Percentiles rank a stretch among this genome's conserved stretches.
phyloP scores from a whole-genome alignment of 805 yeast species.

The Kuraishia cidri region DNA sequence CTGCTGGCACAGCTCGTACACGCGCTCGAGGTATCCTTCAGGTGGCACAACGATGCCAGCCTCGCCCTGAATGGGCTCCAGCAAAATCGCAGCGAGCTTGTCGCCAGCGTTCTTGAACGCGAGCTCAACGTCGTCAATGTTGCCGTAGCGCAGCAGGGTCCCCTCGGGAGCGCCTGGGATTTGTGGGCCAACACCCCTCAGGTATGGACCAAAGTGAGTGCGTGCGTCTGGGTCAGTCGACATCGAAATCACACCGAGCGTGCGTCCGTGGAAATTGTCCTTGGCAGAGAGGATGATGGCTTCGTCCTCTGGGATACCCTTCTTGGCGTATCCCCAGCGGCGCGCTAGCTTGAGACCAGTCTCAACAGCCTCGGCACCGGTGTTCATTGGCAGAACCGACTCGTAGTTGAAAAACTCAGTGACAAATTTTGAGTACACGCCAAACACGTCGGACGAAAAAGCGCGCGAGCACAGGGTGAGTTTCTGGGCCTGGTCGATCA shows the following conservation, averaged over 20 bases:
- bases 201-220: conserved; percentile 82
- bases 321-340: conserved; percentile 92
- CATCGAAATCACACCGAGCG: conserved; percentile 91
- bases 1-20: conserved; percentile 66
- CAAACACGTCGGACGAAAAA: conserved; percentile 83
- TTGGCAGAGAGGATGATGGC: conserved; percentile 84
- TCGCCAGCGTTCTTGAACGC: conserved; percentile 82
- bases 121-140: conserved; percentile 74
- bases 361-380: conserved; percentile 98
- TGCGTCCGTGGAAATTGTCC: conserved; percentile 94
- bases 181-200: conserved; percentile 74
- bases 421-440: conserved; percentile 76
- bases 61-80: conserved; percentile 97
- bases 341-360: conserved; percentile 90
- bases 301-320: conserved; percentile 74
- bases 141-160: conserved; percentile 68
- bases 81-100: conserved; percentile 79
- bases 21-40: conserved; percentile 63
- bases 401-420: conserved; percentile 89
- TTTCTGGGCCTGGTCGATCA: conserved; percentile 76
- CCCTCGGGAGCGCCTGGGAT: conserved; percentile 66
- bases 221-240: conserved; percentile 94
- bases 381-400: conserved; percentile 94
- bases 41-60: conserved; percentile 98
- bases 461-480: conserved; percentile 89